Base-by-base conservation (phyloP, 2,329 filamentous ascomycete species). In the Aspergillus pseudotamarii region DNA sequence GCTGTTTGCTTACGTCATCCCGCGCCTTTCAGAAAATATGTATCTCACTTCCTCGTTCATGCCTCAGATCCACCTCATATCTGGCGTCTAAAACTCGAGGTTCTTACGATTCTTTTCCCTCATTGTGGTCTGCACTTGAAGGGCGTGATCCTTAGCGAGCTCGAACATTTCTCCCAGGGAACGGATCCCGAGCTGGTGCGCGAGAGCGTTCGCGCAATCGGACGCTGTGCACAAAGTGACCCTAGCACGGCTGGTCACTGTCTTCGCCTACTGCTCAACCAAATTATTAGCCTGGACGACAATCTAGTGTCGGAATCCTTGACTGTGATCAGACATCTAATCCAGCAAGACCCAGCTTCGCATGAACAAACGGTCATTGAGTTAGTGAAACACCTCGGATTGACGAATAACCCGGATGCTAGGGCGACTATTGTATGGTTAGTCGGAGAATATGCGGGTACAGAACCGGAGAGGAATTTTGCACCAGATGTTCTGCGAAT, bases 381-480 rank as follows among this genome's bases (percentile, higher is more conserved):
- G 54, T 81, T 99, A 56, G 95, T 95, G 6, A 95, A 93, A 78
- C 94, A 97, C 65, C 86, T 99, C 2, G 95, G 97, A 73, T 91
- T 90, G 4, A 92, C 93, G 1, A 92, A 91, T 0, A 94, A 95
- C 65, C 89, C 95, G 1, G 90, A 93, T 64, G 95, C 95, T 4
- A 86, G 95, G 68, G 95, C 95, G 3, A 97, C 92, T 57, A 97
- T 99, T 66, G 91, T 99, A 70, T 99, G 95, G 95, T 87, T 99
- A 0, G 94, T 98, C 0, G 95, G 95, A 53, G 95, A 99, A 77
- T 98, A 96, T 71, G 88, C 94, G 0, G 92, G 93, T 0, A 78
- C 91, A 3, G 88, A 93, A 61, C 86, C 89, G 11, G 89, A 94
- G 64, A 89, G 95, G 74, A 96, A 96, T 71, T 94, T 99, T 65